Evolutionary conservation across 257 asterid genomes (phyloP), one percentile per base, ranked within the genome.

Genomic region (Coffea canephora): DNA sequence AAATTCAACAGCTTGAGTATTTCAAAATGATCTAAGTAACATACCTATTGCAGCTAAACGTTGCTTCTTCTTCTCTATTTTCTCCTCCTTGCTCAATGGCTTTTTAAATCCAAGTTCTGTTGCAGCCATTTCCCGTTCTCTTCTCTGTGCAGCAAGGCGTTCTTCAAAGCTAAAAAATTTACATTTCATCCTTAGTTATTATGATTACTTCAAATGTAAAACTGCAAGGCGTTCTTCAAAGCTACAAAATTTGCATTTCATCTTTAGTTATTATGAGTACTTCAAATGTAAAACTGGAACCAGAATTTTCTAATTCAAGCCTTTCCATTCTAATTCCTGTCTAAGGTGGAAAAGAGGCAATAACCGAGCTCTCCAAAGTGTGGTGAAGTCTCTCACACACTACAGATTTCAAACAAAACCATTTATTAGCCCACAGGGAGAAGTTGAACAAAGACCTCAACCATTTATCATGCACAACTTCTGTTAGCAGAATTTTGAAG

Each of bases 1-100:
- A 4, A 31, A 18, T 64, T 72, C 49, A 69, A 19, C 14, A 39
- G 39, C 49, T 21, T 41, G 25, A 41, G 52, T 16, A 75, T 27
- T 25, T 21, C 12, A 41, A 45, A 11, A 61, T 8, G 45, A 59
- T 62, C n/a, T 18, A 45, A 83, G 81, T 48, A 55, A 80, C 68
- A 80, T 92, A 94, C 98, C 98, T 77, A 94, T 94, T 83, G 97
- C 98, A 87, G 98, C 96, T 62, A 94, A 88, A 6, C 98, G 96
- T 80, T 94, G 97, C 89, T 92, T 92, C 90, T 91, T 94, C 85
- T 91, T 92, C 85, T 84, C 90, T 50, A 69, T 81, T 80, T 79
- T 87, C 87, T 94, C 98, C 79, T 92, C 98, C 86, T 87, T 94
- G 88, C 82, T 88, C 87, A 92, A 81, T 16, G 89, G 97, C 89